phyloP scores from a whole-genome alignment of 805 yeast genomes.

The Yarrowia sp. region DNA sequence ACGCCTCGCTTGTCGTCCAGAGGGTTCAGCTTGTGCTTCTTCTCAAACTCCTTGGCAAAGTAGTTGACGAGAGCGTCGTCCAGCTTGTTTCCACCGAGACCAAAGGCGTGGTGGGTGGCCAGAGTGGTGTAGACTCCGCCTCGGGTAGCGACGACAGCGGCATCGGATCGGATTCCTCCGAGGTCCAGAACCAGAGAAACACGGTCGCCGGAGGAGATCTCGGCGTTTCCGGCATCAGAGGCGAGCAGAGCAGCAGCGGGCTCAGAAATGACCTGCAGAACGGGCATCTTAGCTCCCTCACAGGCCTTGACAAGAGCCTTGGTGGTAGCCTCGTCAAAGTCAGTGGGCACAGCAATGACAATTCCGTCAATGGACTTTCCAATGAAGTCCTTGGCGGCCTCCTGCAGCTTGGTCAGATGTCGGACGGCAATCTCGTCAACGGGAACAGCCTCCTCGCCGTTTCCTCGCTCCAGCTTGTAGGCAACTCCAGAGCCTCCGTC shows the following conservation, averaged over 20 bases:
- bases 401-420: conserved; percentile 75
- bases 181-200: conserved; percentile 90
- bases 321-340: conserved; percentile 73
- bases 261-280: conserved; percentile 85
- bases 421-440: conserved; percentile 78
- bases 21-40: conserved; percentile 79
- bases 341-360: conserved; percentile 87
- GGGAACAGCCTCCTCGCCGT: conserved; percentile 51
- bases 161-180: conserved; percentile 95
- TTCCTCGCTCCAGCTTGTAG: conserved; percentile 39
- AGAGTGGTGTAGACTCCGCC: conserved; percentile 90
- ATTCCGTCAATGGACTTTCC: conserved; percentile 78
- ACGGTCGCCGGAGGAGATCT: conserved; percentile 51
- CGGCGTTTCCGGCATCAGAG: conserved; percentile 42
- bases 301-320: conserved; percentile 59
- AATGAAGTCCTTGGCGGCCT: conserved; percentile 88
- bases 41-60: conserved; percentile 91
- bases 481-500: conserved; percentile 69
- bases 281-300: conserved; percentile 67
- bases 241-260: conserved; percentile 81
- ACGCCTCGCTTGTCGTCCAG: conserved; percentile 74
- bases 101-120: conserved; percentile 76
- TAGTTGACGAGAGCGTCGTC: conserved; percentile 76
- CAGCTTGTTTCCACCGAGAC: conserved; percentile 82
- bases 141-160: conserved; percentile 87